Evolutionary conservation across 441 rosid species (phyloP), one percentile per base, ranked within the genome.

Genomic region (Erodium trifolium): DNA sequence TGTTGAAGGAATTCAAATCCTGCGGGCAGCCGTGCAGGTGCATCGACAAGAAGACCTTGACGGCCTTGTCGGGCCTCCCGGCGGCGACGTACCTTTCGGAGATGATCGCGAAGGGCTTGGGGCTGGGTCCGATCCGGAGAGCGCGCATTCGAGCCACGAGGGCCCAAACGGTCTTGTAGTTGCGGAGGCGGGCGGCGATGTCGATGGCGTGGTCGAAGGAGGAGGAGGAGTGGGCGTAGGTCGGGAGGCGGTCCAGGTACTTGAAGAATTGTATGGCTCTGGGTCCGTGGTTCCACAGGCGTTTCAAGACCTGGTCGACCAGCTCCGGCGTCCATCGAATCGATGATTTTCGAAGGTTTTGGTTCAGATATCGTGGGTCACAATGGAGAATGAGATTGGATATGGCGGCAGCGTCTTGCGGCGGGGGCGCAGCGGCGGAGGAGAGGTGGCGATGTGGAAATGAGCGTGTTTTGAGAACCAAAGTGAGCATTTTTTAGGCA

Each of bases 201-300:
- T 91, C 97, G 74, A 93, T 74, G 41, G 96, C 93, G 73, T 87
- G 94, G 77, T 93, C 90, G 74, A 87, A 91, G 82, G 98, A 89
- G 71, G 96, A 89, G 62, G 80, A 55, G 51, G 79, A 75, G 79
- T 83, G 96, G 71, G 66, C 11, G 68, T 87, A 88, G 11, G 67
- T 66, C 45, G 85, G 90, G 67, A 82, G 93, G 72, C 35, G 85
- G 35, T 43, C 75, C 68, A 93, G 85, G 75, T 84, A 66, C 63
- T 71, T 77, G 83, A 91, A 93, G 86, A 91, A 89, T 18, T 85
- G 81, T 35, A 91, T 87, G 59, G 98, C 97, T 77, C 84, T 93
- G 0, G 88, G 91, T 66, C 91, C 96, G 74, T 91, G 93, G 70
- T 91, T 86, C 98, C 96, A 93, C 35, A 91, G 85, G 43, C 81